Base-by-base conservation (phyloP, 495 filamentous ascomycete genomes). In the Aspergillus baeticus region DNA sequence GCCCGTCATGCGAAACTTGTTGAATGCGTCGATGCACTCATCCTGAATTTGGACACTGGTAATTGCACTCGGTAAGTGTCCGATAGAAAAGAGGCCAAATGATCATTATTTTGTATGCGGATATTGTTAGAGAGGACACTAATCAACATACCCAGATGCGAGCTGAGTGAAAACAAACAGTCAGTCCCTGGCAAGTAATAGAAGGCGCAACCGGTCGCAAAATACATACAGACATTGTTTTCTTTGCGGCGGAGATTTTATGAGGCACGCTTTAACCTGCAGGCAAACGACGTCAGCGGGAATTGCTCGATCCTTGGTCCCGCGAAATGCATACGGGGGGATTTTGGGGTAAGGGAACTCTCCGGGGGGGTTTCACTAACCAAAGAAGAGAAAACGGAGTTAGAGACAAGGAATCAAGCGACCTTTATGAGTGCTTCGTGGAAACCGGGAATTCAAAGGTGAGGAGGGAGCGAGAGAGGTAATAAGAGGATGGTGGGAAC, bases 1-100 rank as follows among this genome's bases (percentile, higher is more conserved):
- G 72, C 92, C 91, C 77, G 79, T 84, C 63, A 92, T 83, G 82
- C 96, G 96, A 58, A 98, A 87, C 51, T 96, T 85, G 71, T 96
- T 92, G 85, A 90, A 98, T 58, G 78, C 76, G 48, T 72, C 71
- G 74, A 96, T 79, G 84, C 92, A 96, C 34, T 96, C 89, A 64
- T 84, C 81, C 55, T 77, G 69, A 59, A 98, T 83, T 53, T 83
- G 77, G 63, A 94, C 91, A 79, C 93, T 96, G 47, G 47, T 46
- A 17, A 43, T 44, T 50, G 51, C 43, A 44, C 42, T 4, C 22
- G 10, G 60, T 72, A 60, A 72, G 65, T 58, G 62, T 56, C 6
- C 26, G 49, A 31, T 26, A 17, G 44, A 17, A 20, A n/a, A n/a
- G 48, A 38, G 29, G 38, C 46, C n/a, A 18, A 37, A 36, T 5